Base-by-base conservation (phyloP, 441 rosid genomes). In the Aquilaria agallochum region DNA sequence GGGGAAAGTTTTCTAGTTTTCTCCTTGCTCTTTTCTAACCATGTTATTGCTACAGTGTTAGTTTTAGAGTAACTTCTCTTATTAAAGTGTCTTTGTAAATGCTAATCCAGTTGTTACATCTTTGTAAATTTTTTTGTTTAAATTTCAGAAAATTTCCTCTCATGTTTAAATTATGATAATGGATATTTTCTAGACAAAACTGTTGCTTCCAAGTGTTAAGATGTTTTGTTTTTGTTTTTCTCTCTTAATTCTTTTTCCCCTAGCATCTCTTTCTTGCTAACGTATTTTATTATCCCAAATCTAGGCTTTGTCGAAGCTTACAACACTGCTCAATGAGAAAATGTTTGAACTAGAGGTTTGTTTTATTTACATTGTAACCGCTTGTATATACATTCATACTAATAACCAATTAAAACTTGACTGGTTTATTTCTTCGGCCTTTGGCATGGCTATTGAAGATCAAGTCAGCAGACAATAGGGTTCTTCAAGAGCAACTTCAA, bases 291-390 rank as follows among this genome's bases (percentile, higher is more conserved):
- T 66, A n/a, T 40, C 58, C 68, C 53, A 56, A 50, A 60, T 74
- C 68, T 63, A 94, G 98, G 93, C 88, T 67, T 55, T 87, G 56
- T 84, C 92, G 53, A 87, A 87, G 92, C 80, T 94, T 58, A 74
- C 92, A 30, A 74, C 81, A 64, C 93, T 83, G 79, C 80, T 90
- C 33, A 87, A 94, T 55, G 92, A 94, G 72, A 88, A 78, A 68
- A 85, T 83, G 49, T 94, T 94, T 65, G 96, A 90, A 77, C 89
- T 90, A 64, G 97, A 90, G 96, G 98, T 94, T 70, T 57, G 86
- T 71, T 66, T 50, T 68, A 31, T 58, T 53, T 67, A 31, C 50
- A 8, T 36, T 8, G 5, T 4, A 36, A 8, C 6, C 42, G 5
- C 5, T 36, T 36, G 5, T 36, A 36, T 3, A 36, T 36, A 36